A percentile compares a stretch with the other conserved stretches of the same genome.
Evolutionary conservation across 257 asterid species (phyloP).

Genomic region (Ligustrum vulgare): DNA sequence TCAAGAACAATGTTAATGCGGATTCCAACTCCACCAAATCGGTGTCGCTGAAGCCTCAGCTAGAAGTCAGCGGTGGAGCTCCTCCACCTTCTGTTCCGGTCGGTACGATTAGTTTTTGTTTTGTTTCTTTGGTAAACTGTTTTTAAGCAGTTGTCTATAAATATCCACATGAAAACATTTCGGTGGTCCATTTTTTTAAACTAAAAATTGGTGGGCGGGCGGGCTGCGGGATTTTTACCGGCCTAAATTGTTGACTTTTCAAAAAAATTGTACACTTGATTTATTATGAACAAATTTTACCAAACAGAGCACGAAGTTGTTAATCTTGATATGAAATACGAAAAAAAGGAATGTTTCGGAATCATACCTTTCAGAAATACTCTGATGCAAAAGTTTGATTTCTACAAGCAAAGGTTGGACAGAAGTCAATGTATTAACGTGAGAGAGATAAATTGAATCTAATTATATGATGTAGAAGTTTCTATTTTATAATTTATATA

Average conservation of each 20-base stretch:
- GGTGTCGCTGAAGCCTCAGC: conserved; percentile 33
- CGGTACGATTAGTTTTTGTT: conserved; percentile 20
- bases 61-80: conserved; percentile 27
- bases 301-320: neutral
- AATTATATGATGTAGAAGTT: conserved; percentile 1
- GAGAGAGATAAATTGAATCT: neutral
- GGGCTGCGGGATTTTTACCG: no score
- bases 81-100: conserved; percentile 40
- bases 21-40: conserved; percentile 31
- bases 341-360: neutral
- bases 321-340: neutral
- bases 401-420: conserved; percentile 5
- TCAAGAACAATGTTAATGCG: conserved; percentile 32
- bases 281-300: no score
- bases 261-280: no score
- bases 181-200: no score
- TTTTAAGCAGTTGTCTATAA: no score
- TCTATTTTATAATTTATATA: neutral
- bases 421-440: neutral
- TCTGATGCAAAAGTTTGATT: neutral
- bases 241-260: no score
- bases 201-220: no score
- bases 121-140: neutral
- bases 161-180: no score
- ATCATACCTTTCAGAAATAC: neutral